Conservation (phyloP, 2,329 filamentous ascomycete species). For the Colletotrichum orchidophilum region DNA sequence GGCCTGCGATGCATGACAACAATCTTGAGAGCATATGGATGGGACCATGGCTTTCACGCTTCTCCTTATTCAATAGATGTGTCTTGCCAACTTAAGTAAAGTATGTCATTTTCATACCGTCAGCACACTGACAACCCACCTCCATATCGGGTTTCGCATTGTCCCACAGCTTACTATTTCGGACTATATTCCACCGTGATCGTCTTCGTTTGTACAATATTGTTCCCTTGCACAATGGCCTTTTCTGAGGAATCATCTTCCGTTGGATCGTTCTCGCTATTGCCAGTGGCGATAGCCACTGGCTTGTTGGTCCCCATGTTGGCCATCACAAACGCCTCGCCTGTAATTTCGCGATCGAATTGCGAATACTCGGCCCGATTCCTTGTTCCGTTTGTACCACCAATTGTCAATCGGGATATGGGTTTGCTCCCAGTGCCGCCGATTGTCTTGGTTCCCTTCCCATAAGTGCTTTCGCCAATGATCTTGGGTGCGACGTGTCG, state of each 20-base stretch:
- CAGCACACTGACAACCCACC: too few species aligned
- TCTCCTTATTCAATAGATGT: background rate
- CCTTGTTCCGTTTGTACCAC: background rate
- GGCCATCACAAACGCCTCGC: constrained; percentile 11
- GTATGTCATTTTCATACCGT: too few species aligned
- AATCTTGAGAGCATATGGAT: too few species aligned
- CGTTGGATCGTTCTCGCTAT: background rate
- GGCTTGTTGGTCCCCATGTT: background rate
- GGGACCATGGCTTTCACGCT: too few species aligned
- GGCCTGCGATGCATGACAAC: too few species aligned
- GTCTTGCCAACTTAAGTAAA: too few species aligned
- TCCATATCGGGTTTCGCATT: background rate
- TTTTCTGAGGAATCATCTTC: background rate
- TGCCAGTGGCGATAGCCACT: background rate
- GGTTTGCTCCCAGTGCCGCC: background rate
- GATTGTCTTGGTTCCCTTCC: background rate
- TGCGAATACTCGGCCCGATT: constrained; percentile 4
- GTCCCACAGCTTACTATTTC: background rate
- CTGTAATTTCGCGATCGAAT: background rate
- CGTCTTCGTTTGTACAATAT: constrained; percentile 19
- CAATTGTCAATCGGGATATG: constrained; percentile 4
- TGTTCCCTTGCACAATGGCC: background rate
- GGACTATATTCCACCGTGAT: constrained; percentile 16
- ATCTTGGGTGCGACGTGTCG: constrained; percentile 40
- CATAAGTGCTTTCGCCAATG: constrained; percentile 22